Evolutionary conservation across 208 protist species (phyloP), one percentile per base, ranked within the genome.

Genomic region (Phytomonas sp.): DNA sequence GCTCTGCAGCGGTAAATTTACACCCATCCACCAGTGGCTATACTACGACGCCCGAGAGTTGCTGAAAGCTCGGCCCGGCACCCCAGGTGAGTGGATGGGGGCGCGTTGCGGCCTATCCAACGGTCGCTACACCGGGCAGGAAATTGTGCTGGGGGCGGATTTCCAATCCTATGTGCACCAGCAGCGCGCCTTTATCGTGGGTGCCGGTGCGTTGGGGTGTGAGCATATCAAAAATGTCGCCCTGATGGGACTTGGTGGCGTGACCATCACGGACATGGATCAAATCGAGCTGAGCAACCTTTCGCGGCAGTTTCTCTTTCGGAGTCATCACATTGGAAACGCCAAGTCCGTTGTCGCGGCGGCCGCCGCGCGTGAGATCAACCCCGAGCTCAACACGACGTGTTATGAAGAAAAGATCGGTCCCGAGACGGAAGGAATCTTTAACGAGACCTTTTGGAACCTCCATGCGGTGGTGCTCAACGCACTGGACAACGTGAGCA

Each of bases 221-320:
- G 99, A 99, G 84, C 86, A 98, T 62, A 87, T 99, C 64, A 99
- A 99, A 84, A 99, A 98, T 78, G 99, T 81, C 33, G 98, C 98
- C 2, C 81, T 99, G 70, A 99, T 99, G 96, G 99, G 99, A 36
- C 62, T 98, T 66, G 97, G 87, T 4, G 71, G 70, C 34, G 80
- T 99, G 29, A 88, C 83, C 36, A 95, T 99, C 31, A 99, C 99
- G 4, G 99, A 99, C 83, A 99, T 99, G 97, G 99, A 99, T 78
- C 93, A 76, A 0, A 99, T 99, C 78, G 99, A 99, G 77, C 98
- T 98, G 84, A 99, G 95, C 62, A 99, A 99, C 82, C 85, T 99
- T 11, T 99, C 97, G 34, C 81, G 99, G 43, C 99, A 99, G 89
- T 99, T 99, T 80, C 84, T 99, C 8, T 99, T 99, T 91, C 91